A percentile compares a stretch with the other conserved stretches of the same genome.
Evolutionary conservation across 192 early-diverging fungal genomes (phyloP).

Genomic region (Coemansia sp.): DNA sequence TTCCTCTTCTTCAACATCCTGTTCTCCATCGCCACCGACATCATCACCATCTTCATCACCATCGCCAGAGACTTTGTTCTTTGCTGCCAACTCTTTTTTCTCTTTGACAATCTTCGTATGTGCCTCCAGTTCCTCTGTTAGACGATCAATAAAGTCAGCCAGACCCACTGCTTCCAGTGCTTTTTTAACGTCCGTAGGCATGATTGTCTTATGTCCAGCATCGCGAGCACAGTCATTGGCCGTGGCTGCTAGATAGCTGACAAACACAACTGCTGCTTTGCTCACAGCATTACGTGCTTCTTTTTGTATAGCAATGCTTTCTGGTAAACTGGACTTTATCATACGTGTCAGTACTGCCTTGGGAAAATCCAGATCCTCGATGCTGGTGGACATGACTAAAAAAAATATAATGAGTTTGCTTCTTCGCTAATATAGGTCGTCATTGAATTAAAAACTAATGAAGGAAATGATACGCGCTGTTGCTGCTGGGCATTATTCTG

Average conservation of each 20-base stretch:
- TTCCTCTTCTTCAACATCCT: conserved; percentile 9
- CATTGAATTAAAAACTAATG: not conserved
- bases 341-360: conserved; percentile 42
- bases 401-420: not conserved
- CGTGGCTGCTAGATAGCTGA: conserved; percentile 46
- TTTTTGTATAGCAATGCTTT: conserved; percentile 46
- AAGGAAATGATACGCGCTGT: not conserved
- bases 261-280: conserved; percentile 40
- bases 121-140: conserved; percentile 29
- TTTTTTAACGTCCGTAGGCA: conserved; percentile 38
- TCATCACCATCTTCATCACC: conserved; percentile 9
- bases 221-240: conserved; percentile 50
- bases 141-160: conserved; percentile 35
- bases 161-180: conserved; percentile 45
- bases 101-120: conserved; percentile 17
- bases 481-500: not conserved
- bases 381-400: conserved; percentile 10
- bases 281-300: conserved; percentile 36
- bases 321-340: conserved; percentile 40
- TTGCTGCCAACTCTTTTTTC: conserved; percentile 35
- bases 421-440: not conserved
- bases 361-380: conserved; percentile 48
- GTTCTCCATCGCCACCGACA: conserved; percentile 10
- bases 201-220: conserved; percentile 41
- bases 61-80: conserved; percentile 11